Evolutionary conservation across 257 asterid genomes (phyloP).

Genomic region (Ballota nigra): DNA sequence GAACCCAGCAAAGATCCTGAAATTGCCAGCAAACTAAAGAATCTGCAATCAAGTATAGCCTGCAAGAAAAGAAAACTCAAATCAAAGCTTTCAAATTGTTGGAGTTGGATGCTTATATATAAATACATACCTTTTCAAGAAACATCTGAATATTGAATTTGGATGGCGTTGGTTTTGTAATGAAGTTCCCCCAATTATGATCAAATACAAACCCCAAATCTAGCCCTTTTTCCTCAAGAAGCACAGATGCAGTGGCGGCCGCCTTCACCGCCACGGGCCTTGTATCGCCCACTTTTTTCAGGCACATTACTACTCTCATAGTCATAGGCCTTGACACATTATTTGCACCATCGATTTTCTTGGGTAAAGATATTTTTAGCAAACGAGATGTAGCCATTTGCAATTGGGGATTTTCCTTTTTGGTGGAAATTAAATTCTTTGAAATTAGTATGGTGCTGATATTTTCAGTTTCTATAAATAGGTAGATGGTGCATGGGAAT

Average conservation of each 20-base stretch:
- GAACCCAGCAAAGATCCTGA: slow-evolving; percentile 85
- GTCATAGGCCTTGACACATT: slow-evolving; percentile 8
- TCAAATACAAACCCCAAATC: slow-evolving; percentile 26
- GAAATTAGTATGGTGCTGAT: too few relatives aligned
- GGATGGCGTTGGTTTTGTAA: slow-evolving; percentile 36
- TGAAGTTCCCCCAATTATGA: slow-evolving; percentile 21
- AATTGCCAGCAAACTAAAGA: slow-evolving; percentile 70
- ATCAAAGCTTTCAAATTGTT: too few relatives aligned
- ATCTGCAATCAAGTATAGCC: slow-evolving; percentile 82
- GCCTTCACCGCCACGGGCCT: slow-evolving; percentile 41
- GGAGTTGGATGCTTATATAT: too few relatives aligned
- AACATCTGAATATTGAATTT: slow-evolving; percentile 48
- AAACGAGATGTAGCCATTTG: slow-evolving; percentile 54
- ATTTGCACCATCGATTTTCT: slow-evolving; percentile 4
- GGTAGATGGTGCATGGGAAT: slow-evolving; percentile 16
- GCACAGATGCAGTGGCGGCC: slow-evolving; percentile 17
- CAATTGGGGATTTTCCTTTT: not conserved
- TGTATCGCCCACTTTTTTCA: slow-evolving; percentile 36
- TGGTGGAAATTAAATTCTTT: not conserved
- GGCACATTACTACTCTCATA: slow-evolving; percentile 23
- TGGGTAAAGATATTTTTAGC: slow-evolving; percentile 31
- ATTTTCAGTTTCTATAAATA: slow-evolving; percentile 25
- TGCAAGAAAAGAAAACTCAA: slow-evolving; percentile 26
- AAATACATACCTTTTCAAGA: slow-evolving; percentile 54
- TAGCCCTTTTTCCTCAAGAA: slow-evolving; percentile 29